phyloP scores from a whole-genome alignment of 2,329 filamentous ascomycete genomes.

The Scedosporium apiospermum region DNA sequence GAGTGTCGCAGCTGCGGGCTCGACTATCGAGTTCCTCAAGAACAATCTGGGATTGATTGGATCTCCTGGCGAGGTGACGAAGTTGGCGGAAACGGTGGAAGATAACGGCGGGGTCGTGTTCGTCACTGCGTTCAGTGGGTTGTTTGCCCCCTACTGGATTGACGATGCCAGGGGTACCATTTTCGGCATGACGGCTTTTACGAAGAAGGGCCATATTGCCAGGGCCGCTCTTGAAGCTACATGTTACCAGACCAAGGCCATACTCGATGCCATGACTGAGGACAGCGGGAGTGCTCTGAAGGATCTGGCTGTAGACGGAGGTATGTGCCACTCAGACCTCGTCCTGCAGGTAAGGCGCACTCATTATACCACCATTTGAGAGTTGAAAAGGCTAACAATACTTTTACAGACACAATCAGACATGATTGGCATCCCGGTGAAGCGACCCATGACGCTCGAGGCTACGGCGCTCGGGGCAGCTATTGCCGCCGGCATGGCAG shows the following conservation, averaged over 20 bases:
- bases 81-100: slow-evolving; percentile 40
- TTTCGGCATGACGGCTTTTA: slow-evolving; percentile 79
- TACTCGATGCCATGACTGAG: slow-evolving; percentile 82
- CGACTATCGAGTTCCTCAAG: slow-evolving; percentile 65
- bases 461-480: slow-evolving; percentile 83
- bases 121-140: slow-evolving; percentile 82
- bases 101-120: slow-evolving; percentile 81
- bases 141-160: slow-evolving; percentile 93
- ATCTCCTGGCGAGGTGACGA: slow-evolving; percentile 37
- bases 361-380: background rate
- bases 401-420: slow-evolving; percentile 63
- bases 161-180: slow-evolving; percentile 85
- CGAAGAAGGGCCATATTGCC: slow-evolving; percentile 75
- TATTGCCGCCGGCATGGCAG: slow-evolving; percentile 76
- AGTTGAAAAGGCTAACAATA: background rate
- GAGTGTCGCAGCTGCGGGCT: slow-evolving; percentile 73
- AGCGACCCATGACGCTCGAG: slow-evolving; percentile 80
- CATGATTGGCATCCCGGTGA: slow-evolving; percentile 71
- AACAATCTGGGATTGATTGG: slow-evolving; percentile 54
- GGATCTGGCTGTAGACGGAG: slow-evolving; percentile 75
- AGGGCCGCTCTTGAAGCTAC: slow-evolving; percentile 84
- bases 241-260: slow-evolving; percentile 87
- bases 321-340: slow-evolving; percentile 79
- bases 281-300: slow-evolving; percentile 70
- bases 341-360: slow-evolving; percentile 57